Evolutionary conservation across 192 early-diverging fungal genomes (phyloP), one percentile per base, ranked within the genome.

Genomic region (Backusella parvicylindrica): DNA sequence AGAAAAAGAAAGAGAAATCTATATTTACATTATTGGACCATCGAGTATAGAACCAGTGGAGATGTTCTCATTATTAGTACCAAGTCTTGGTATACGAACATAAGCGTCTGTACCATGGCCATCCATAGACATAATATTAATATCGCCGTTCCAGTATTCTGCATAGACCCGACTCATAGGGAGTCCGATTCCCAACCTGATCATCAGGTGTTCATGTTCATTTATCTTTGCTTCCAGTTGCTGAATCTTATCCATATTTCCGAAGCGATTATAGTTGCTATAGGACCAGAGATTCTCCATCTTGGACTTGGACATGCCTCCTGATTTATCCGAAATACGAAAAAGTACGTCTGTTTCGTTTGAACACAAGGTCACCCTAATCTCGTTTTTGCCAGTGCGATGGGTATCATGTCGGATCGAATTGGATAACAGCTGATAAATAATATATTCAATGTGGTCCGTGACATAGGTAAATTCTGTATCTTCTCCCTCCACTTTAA

Each of bases 91-190:
- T 41, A 99, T 85, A 65, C 85, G 89, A n/a, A 98, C 90, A 80
- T 97, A 99, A 0, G 92, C 93, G 80, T 99, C 97, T 40, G 95
- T 95, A 16, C 97, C 97, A 68, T 90, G 94, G 6, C 94, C 96
- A 35, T 95, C 89, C 91, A 98, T 89, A 4, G 91, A 89, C 21
- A 90, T 83, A 2, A 98, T 83, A 16, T 85, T 89, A 65, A 99
- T 85, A n/a, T 85, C 86, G 3, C 97, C 97, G 41, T 95, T 95
- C 96, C 96, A 99, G 78, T 97, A 99, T 80, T 96, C 93, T 12
- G 95, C 94, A 87, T 98, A 99, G 35, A 96, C 94, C 65, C 90
- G 86, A 66, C 92, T 93, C 94, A 99, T 95, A 1, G 96, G 95
- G 79, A 98, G 79, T 0, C 97, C 97, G 63, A 98, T 91, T 23